Conservation (phyloP, 1,284 basidiomycete genomes). For the Cryptococcus maquisensis region DNA sequence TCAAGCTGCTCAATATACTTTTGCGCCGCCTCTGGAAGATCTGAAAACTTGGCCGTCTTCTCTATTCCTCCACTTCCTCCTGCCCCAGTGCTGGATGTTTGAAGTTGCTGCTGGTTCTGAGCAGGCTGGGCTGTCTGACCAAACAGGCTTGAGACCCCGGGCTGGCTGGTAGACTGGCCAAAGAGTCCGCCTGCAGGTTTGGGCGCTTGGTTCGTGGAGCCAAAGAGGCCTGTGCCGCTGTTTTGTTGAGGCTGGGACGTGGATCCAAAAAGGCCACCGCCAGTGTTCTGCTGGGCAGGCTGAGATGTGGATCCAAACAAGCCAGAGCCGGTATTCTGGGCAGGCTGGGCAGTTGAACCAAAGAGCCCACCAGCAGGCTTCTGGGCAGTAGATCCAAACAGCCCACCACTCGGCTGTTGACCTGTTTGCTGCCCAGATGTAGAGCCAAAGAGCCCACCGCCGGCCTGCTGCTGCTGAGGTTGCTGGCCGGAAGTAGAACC, state of each 20-base stretch:
- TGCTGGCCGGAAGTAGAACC: slow-evolving; percentile 14
- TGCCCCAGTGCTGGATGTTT: slow-evolving; percentile 13
- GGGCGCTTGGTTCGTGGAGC: slow-evolving; percentile 10
- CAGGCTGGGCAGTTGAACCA: slow-evolving; percentile 5
- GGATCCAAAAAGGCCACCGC: slow-evolving; percentile 16
- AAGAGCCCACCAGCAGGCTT: slow-evolving; percentile 1
- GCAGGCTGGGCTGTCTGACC: slow-evolving; percentile 17
- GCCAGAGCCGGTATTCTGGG: slow-evolving; percentile 1
- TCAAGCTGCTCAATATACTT: slow-evolving; percentile 41
- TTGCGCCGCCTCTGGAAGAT: slow-evolving; percentile 36
- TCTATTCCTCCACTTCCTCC: slow-evolving; percentile 16
- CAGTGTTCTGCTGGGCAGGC: slow-evolving; percentile 7
- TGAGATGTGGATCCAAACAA: slow-evolving; percentile 14
- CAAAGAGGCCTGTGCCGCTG: slow-evolving; percentile 17
- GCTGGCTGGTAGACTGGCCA: slow-evolving; percentile 9
- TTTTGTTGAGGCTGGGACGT: slow-evolving; percentile 10
- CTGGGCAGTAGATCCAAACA: slow-evolving; percentile 12
- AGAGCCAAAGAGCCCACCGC: slow-evolving; percentile 3
- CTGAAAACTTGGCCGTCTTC: slow-evolving; percentile 41
- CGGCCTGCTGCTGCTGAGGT: background rate
- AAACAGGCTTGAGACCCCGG: slow-evolving; percentile 11
- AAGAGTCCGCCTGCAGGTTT: slow-evolving; percentile 7
- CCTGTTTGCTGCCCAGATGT: background rate
- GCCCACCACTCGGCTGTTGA: background rate
- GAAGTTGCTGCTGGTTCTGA: slow-evolving; percentile 21